These are phyloP conservation scores for Aspergillus tamarii DNA, from an alignment of 2,329 filamentous ascomycete species.

Conservation along the genomic window DNA sequence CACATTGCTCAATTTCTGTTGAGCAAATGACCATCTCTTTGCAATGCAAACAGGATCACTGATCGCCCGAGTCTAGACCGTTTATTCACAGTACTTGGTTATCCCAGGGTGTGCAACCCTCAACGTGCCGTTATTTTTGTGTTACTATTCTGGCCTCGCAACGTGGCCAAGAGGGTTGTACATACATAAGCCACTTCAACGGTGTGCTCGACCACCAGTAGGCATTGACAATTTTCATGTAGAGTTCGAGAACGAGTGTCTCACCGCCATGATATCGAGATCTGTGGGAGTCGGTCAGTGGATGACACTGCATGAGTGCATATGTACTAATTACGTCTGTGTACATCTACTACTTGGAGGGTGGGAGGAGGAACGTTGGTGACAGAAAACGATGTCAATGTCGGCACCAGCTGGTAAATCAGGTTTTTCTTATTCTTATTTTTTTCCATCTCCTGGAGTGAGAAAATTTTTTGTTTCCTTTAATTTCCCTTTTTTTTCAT, in stretches of 20 bases:
- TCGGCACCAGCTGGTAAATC: not conserved
- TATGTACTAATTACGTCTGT: conserved; percentile 9
- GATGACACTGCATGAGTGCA: conserved; percentile 1
- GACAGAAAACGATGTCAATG: not conserved
- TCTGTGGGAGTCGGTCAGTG: conserved; percentile 9
- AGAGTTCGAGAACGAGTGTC: not conserved
- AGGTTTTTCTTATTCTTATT: not conserved
- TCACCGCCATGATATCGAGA: conserved; percentile 24
- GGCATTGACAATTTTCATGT: not conserved
- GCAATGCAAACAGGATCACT: not conserved
- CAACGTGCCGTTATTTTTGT: conserved; percentile 8
- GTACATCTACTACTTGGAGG: not conserved
- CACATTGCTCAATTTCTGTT: not conserved
- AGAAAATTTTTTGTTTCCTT: not conserved
- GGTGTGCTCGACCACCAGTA: conserved; percentile 8
- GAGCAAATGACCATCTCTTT: not conserved
- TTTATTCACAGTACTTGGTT: not conserved
- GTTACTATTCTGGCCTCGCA: conserved; percentile 10
- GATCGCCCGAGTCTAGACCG: conserved; percentile 5
- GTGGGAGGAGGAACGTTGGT: not conserved
- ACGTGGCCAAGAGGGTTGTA: conserved; percentile 19
- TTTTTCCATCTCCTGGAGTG: not conserved
- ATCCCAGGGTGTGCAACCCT: conserved; percentile 1
- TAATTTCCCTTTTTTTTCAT: not conserved
- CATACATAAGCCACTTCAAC: conserved; percentile 15